Percentiles rank a stretch among this genome's conserved stretches.
Evolutionary conservation across 305 asterid species (phyloP).

Genomic region (Solanum chacoense): DNA sequence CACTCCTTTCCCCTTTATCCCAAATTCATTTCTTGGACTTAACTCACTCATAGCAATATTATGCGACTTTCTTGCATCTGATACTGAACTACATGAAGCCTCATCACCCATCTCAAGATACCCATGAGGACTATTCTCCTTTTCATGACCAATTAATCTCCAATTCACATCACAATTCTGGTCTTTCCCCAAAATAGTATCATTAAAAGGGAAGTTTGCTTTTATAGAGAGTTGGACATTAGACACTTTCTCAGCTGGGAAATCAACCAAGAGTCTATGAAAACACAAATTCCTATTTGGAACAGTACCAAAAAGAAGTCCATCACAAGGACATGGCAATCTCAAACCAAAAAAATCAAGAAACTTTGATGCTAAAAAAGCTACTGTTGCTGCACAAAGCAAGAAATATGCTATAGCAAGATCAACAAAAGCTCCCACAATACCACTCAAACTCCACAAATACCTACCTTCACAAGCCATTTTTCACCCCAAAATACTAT

Average conservation of each 20-base stretch:
- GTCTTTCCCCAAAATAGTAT: constrained; percentile 14
- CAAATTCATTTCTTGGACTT: constrained; percentile 7
- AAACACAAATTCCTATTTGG: constrained; percentile 38
- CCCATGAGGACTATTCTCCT: constrained; percentile 15
- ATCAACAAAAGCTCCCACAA: constrained; percentile 78
- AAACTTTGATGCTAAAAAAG: constrained; percentile 54
- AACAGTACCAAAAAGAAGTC: constrained; percentile 21
- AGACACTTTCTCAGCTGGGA: constrained; percentile 48
- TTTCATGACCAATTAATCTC: constrained; percentile 9
- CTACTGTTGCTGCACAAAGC: constrained; percentile 63
- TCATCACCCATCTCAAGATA: constrained; percentile 41
- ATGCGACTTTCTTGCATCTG: constrained; percentile 28
- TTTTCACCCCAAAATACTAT: background rate
- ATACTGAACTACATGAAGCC: constrained; percentile 49
- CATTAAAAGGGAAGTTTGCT: constrained; percentile 53
- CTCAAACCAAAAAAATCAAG: constrained; percentile 53
- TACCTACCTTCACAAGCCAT: constrained; percentile 55
- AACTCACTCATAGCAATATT: constrained; percentile 15
- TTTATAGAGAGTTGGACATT: constrained; percentile 46
- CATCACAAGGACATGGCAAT: constrained; percentile 83
- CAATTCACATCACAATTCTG: constrained; percentile 9
- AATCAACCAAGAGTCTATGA: constrained; percentile 48
- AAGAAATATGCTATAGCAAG: constrained; percentile 66
- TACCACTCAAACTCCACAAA: constrained; percentile 61
- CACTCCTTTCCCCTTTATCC: constrained; percentile 59